These are phyloP conservation scores for Entoloma clypeatum DNA, from an alignment of 1,284 basidiomycete species.

Conservation along the genomic window DNA sequence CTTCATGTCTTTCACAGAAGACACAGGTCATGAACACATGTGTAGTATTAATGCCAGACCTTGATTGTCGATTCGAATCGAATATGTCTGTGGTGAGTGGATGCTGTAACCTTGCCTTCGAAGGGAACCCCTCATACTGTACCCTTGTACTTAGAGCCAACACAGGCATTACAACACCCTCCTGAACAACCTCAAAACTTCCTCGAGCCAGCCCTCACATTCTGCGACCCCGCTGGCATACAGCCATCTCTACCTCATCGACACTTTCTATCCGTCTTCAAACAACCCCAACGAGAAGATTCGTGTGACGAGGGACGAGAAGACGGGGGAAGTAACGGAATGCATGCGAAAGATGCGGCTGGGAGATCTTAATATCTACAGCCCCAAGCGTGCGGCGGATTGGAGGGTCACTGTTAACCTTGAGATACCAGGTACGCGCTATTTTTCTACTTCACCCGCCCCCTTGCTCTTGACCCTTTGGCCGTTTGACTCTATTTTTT, in stretches of 20 bases:
- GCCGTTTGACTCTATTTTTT: constrained; percentile 9
- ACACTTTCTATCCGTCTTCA: constrained; percentile 68
- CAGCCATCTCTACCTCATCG: constrained; percentile 75
- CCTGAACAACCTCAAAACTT: constrained; percentile 72
- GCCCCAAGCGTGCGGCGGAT: constrained; percentile 81
- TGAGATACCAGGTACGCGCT: constrained; percentile 66
- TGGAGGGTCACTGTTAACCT: constrained; percentile 90
- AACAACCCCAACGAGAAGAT: constrained; percentile 63
- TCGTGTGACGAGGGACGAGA: constrained; percentile 83
- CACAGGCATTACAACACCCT: constrained; percentile 84
- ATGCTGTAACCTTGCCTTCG: constrained; percentile 4
- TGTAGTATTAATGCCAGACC: constrained; percentile 53
- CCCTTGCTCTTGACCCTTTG: not conserved
- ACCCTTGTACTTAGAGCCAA: constrained; percentile 58
- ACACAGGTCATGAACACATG: constrained; percentile 1
- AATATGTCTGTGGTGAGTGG: constrained; percentile 82
- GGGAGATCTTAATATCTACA: constrained; percentile 85
- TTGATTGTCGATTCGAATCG: constrained; percentile 79
- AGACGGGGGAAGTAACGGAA: constrained; percentile 61
- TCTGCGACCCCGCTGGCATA: constrained; percentile 66
- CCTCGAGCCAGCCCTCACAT: constrained; percentile 47
- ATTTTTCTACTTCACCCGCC: not conserved
- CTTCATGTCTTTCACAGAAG: constrained; percentile 8
- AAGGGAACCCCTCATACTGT: constrained; percentile 15
- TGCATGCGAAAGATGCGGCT: constrained; percentile 79